Evolutionary conservation across 2,329 filamentous ascomycete genomes (phyloP).

Genomic region (Epichloe hybrida): DNA sequence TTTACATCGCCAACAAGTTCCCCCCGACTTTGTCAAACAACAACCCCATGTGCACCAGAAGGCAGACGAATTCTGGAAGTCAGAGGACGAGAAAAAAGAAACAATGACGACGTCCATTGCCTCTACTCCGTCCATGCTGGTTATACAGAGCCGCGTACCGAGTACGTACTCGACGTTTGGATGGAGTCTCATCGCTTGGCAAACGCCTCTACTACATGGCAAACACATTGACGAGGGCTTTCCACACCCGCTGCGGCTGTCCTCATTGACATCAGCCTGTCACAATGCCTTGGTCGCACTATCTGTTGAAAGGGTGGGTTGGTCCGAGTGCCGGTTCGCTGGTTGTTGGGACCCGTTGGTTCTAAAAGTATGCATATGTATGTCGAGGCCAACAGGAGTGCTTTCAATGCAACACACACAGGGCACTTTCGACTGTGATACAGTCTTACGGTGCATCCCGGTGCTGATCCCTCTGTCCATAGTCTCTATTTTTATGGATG

Average conservation of each 20-base stretch:
- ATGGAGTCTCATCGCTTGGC: not conserved
- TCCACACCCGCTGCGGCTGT: not conserved
- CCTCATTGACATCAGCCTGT: not conserved
- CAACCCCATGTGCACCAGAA: not conserved
- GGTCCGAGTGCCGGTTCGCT: constrained; percentile 2
- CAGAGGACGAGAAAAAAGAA: not conserved
- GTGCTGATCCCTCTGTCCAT: too few relatives aligned
- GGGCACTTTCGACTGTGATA: not conserved
- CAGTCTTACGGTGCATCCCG: not conserved
- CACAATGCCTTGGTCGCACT: constrained; percentile 1
- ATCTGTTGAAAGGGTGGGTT: constrained; percentile 1
- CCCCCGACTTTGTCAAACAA: not conserved
- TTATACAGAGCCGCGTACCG: too few relatives aligned
- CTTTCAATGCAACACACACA: too few relatives aligned
- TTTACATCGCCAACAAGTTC: not conserved
- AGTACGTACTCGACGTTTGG: too few relatives aligned
- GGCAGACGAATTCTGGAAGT: not conserved
- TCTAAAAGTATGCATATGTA: not conserved
- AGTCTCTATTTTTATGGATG: too few relatives aligned
- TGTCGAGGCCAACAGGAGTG: too few relatives aligned
- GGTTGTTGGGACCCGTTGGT: not conserved
- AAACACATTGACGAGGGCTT: too few relatives aligned
- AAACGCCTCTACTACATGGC: too few relatives aligned
- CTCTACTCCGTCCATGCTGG: not conserved
- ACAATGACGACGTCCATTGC: not conserved